Evolutionary conservation across 1,139 yeast genomes (phyloP), one percentile per base, ranked within the genome.

Genomic region (Candida glucosophila): DNA sequence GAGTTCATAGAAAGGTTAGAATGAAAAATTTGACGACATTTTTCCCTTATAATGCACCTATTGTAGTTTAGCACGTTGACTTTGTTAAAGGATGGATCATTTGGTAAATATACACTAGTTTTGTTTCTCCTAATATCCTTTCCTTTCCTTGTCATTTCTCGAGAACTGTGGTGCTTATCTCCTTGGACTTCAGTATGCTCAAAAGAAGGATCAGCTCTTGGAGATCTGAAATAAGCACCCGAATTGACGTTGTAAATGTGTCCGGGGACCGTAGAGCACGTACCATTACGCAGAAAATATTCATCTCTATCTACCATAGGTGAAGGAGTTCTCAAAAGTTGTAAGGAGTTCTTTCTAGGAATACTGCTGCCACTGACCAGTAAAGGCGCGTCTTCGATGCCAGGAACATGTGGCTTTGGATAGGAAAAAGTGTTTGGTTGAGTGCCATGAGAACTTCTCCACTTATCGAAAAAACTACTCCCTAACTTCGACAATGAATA

Each of bases 251-350:
- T n/a, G n/a, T n/a, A n/a, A n/a, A n/a, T n/a, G n/a, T n/a, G n/a
- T 34, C 9, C 26, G 23, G 10, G n/a, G 21, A 13, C 11, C 10
- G 37, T 32, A n/a, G 37, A 34, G 17, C 15, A 6, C 7, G 6
- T 6, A 10, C 10, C 23, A 19, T 21, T 18, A 18, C 30, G 41
- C 63, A 67, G 58, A 12, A 50, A 49, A 34, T 49, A 62, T 16
- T 66, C 73, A 12, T 67, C 73, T 28, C 48, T 44, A 36, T 67
- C 74, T 6, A 55, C 28, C 1, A 59, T 62, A 1, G 74, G 73
- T 1, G 73, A 66, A 3, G 73, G 73, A 0, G 67, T 52, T 28
- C 65, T 43, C 29, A 58, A 35, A n/a, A 52, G 50, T 20, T 56
- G 59, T 4, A 52, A 34, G 1, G 63, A 53, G 18, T 42, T 39